Percentiles rank a stretch among this genome's conserved stretches.
Evolutionary conservation across 257 asterid genomes (phyloP).

Genomic region (Salvia miltiorrhiza): DNA sequence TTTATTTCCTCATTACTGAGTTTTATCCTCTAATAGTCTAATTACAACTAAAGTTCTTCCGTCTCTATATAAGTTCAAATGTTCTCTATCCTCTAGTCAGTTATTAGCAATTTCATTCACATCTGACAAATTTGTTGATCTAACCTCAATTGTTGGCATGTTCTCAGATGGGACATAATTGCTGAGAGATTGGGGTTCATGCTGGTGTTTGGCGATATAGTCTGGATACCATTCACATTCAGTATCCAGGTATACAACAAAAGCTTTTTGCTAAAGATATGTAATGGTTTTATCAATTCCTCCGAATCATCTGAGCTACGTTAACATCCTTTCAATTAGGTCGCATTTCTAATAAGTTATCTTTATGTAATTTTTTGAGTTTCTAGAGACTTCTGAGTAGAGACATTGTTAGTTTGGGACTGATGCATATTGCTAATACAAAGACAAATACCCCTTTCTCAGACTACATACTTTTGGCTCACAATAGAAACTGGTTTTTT

Average conservation of each 20-base stretch:
- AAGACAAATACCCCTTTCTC: neutral
- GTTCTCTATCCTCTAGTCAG: neutral
- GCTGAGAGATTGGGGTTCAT: constrained; percentile 97
- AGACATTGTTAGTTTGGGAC: neutral
- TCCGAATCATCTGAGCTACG: neutral
- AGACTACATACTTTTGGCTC: neutral
- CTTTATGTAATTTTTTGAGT: neutral
- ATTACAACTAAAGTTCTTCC: neutral
- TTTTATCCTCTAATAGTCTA: neutral
- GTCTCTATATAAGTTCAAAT: neutral
- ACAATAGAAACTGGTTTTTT: neutral
- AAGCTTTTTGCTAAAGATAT: constrained; percentile 3
- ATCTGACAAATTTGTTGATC: constrained; percentile 8
- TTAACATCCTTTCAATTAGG: neutral
- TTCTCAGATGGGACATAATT: constrained; percentile 91
- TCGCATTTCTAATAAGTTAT: neutral
- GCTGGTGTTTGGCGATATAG: constrained; percentile 98
- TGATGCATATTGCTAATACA: neutral
- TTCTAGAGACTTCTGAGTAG: neutral
- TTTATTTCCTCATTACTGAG: neutral
- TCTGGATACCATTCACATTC: constrained; percentile 95
- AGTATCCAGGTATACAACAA: constrained; percentile 81
- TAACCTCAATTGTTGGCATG: constrained; percentile 25
- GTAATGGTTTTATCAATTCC: neutral
- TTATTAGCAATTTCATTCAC: constrained; percentile 15